Base-by-base conservation (phyloP, 225 moss, liverwort and hornwort species). In the Takakia lepidozioides region DNA sequence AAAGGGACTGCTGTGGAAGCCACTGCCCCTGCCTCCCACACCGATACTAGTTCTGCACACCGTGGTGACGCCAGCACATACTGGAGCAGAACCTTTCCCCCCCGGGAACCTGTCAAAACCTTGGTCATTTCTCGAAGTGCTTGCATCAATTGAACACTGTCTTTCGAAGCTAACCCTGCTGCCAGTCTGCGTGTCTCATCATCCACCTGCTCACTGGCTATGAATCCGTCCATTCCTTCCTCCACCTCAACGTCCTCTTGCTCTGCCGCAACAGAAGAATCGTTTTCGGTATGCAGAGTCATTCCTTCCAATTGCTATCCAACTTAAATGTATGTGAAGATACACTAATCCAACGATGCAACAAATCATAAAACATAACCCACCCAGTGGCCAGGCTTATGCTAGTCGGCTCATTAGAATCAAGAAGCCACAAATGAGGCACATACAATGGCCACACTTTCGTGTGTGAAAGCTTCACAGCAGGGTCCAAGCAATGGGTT, bases 41-140 rank as follows among this genome's bases (percentile, higher is more conserved):
- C 83, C 26, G 70, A 43, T 48, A 87, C 44, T 10, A 99, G 63
- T 70, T 99, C 98, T 6, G 65, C 77, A 47, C 91, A 91, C 16
- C 81, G 85, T 7, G 98, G 87, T 19, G 98, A 99, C 29, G 87
- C 98, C 9, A 99, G 51, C 5, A 91, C 85, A 32, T 74, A 99
- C 29, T 81, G 73, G 2, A 70, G 68, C 34, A 99, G 46, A 30
- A 99, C 75, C 34, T 66, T 59, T 24, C 85, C 83, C 21, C 98
- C 85, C 25, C 75, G 60, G 2, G 69, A 52, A 19, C 58, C 43
- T 19, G 60, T 58, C 34, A 99, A 14, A 23, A 85, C 75, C 46
- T 60, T 87, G 37, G 75, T 75, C 69, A 88, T 70, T 32, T 56
- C 87, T 50, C 74, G 73, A 34, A 91, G 27, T 2, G 76, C 78